Evolutionary conservation across 257 asterid genomes (phyloP).

Genomic region (Solanum rostratum): DNA sequence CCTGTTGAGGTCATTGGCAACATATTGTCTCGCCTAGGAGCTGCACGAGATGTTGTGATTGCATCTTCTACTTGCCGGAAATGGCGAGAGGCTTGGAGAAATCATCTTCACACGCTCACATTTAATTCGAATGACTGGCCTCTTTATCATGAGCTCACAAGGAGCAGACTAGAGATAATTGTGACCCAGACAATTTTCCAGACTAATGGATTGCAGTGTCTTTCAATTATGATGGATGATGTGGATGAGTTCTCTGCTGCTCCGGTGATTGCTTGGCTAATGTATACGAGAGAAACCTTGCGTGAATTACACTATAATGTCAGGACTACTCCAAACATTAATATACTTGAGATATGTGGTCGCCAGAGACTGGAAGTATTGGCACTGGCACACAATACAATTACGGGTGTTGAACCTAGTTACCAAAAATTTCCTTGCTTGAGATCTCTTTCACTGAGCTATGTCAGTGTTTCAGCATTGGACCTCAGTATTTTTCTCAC

Average conservation of each 20-base stretch:
- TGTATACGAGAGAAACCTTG: slow-evolving; percentile 70
- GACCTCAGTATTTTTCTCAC: slow-evolving; percentile 72
- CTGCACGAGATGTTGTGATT: slow-evolving; percentile 76
- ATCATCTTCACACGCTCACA: slow-evolving; percentile 62
- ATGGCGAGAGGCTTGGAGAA: slow-evolving; percentile 78
- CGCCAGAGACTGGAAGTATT: slow-evolving; percentile 75
- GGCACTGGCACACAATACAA: slow-evolving; percentile 64
- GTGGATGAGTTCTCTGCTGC: slow-evolving; percentile 83
- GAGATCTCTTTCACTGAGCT: slow-evolving; percentile 56
- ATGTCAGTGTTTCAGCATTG: slow-evolving; percentile 67
- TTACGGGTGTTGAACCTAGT: slow-evolving; percentile 74
- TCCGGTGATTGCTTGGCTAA: slow-evolving; percentile 84
- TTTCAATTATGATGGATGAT: slow-evolving; percentile 69
- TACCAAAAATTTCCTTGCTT: slow-evolving; percentile 72
- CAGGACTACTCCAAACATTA: slow-evolving; percentile 64
- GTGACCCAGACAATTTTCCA: slow-evolving; percentile 74
- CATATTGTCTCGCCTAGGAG: slow-evolving; percentile 64
- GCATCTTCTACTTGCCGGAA: slow-evolving; percentile 82
- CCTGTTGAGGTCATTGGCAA: slow-evolving; percentile 93
- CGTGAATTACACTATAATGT: slow-evolving; percentile 71
- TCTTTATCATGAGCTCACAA: slow-evolving; percentile 49
- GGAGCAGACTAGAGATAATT: slow-evolving; percentile 59
- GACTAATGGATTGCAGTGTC: slow-evolving; percentile 57
- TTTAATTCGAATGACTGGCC: slow-evolving; percentile 85
- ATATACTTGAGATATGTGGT: slow-evolving; percentile 86